Evolutionary conservation across 495 filamentous ascomycete species (phyloP), one percentile per base, ranked within the genome.

Genomic region (Friedmanniomyces simplex): DNA sequence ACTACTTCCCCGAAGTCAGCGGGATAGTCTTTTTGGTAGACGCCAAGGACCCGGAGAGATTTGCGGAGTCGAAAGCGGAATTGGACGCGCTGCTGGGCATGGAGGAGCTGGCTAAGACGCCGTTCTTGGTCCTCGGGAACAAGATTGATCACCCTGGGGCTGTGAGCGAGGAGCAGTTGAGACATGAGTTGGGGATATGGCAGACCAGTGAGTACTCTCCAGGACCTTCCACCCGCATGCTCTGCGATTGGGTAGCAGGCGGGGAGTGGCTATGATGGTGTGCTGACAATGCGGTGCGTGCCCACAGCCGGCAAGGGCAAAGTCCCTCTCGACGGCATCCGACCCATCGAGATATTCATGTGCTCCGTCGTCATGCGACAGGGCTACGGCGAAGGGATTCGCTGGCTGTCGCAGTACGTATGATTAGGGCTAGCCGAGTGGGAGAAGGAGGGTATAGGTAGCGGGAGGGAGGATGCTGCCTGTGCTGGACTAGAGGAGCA

Each of bases 81-180:
- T 85, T 97, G 49, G 91, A 97, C 70, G 91, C 89, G 54, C 85
- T 95, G 37, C 78, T 96, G 61, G 82, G 86, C 50, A 95, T 95
- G 89, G 91, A 95, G 74, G 89, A 95, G 64, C 78, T 95, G 24
- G 18, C 30, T 36, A 96, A 94, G 79, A 91, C 96, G 22, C 93
- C 93, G 55, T 96, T 96, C 72, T 80, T 96, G 48, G 78, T 98
- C 45, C 82, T 98, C 56, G 93, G 91, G 56, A 97, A 98, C 79
- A 98, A 97, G 82, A 98, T 96, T 72, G 91, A 98, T 71, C 91
- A 97, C 74, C 89, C 91, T 37, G 85, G 95, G 61, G 91, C 91
- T 58, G 84, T 96, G 49, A 87, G 83, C 62, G 91, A 98, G 81
- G 91, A 97, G 63, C 89, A 96, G 73, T 80, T 96, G 63, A 80